Evolutionary conservation across 2,329 filamentous ascomycete species (phyloP).

Genomic region (Apiospora aurea): DNA sequence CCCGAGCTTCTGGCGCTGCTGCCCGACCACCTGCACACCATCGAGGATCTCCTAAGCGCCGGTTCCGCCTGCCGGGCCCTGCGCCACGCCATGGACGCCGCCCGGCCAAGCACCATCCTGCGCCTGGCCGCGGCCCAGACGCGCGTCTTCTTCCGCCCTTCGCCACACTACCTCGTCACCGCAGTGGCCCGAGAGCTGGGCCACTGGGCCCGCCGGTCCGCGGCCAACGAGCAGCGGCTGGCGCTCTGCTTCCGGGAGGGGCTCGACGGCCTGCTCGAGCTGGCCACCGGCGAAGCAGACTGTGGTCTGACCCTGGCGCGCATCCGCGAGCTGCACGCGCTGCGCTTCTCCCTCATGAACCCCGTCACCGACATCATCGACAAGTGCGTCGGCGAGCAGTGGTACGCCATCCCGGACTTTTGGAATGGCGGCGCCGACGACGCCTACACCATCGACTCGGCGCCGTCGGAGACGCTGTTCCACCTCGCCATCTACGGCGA

Average conservation of each 20-base stretch:
- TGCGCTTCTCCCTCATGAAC: slow-evolving; percentile 26
- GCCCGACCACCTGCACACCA: slow-evolving; percentile 21
- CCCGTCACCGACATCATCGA: slow-evolving; percentile 25
- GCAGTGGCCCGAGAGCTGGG: slow-evolving; percentile 42
- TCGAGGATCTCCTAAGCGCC: slow-evolving; percentile 26
- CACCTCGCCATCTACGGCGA: slow-evolving; percentile 28
- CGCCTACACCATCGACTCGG: slow-evolving; percentile 23
- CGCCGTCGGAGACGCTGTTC: slow-evolving; percentile 22
- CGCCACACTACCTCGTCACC: slow-evolving; percentile 44
- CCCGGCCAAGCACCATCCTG: slow-evolving; percentile 40
- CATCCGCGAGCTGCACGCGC: slow-evolving; percentile 36
- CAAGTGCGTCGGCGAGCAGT: slow-evolving; percentile 24
- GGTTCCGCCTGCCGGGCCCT: slow-evolving; percentile 36
- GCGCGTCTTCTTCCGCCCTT: slow-evolving; percentile 45
- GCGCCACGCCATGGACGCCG: slow-evolving; percentile 32
- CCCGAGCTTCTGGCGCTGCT: slow-evolving; percentile 9
- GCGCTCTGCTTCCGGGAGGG: slow-evolving; percentile 36
- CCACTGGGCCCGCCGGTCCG: slow-evolving; percentile 41
- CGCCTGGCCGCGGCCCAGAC: slow-evolving; percentile 42
- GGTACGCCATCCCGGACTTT: slow-evolving; percentile 23
- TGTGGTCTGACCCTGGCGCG: slow-evolving; percentile 38
- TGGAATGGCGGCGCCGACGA: slow-evolving; percentile 25
- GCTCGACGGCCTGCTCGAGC: slow-evolving; percentile 41
- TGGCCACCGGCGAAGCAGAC: slow-evolving; percentile 38
- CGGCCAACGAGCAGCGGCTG: slow-evolving; percentile 35